Evolutionary conservation across 352 stramenopile species (phyloP).

Genomic region (Elongisporangium anandrum): DNA sequence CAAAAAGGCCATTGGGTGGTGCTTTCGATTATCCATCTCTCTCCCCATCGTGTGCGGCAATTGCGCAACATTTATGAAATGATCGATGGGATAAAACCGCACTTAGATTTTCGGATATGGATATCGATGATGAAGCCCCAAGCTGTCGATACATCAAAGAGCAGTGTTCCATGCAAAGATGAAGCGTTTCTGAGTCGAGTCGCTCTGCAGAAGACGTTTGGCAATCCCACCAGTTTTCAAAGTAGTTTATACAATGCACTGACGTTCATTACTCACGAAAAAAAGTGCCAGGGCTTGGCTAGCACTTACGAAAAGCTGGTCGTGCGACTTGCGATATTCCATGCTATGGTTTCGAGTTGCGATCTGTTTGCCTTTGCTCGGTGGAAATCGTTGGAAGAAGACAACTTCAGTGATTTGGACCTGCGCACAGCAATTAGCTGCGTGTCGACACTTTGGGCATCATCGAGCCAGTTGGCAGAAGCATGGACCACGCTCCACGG

Average conservation of each 20-base stretch:
- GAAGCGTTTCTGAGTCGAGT: background rate
- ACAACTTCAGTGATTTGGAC: conserved; percentile 18
- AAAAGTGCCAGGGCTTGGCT: background rate
- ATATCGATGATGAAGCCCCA: conserved; percentile 16
- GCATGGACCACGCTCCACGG: conserved; percentile 4
- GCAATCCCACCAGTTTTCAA: background rate
- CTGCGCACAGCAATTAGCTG: conserved; percentile 5
- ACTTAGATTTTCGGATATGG: conserved; percentile 69
- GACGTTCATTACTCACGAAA: background rate
- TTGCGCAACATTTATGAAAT: conserved; percentile 27
- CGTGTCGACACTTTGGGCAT: conserved; percentile 2
- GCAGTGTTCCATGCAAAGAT: background rate
- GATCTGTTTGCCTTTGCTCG: conserved; percentile 19
- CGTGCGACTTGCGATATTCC: conserved; percentile 11
- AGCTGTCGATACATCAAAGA: background rate
- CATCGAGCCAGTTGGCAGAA: background rate
- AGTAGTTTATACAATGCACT: background rate
- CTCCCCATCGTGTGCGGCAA: conserved; percentile 10
- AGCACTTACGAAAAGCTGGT: background rate
- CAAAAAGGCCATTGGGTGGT: conserved; percentile 55
- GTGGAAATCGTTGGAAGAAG: conserved; percentile 13
- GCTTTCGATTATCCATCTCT: conserved; percentile 29
- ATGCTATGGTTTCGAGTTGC: conserved; percentile 15
- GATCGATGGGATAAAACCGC: conserved; percentile 19
- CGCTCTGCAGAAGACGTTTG: background rate